Evolutionary conservation across 331 rosid species (phyloP).

Genomic region (Rhamnella rubrinervis): DNA sequence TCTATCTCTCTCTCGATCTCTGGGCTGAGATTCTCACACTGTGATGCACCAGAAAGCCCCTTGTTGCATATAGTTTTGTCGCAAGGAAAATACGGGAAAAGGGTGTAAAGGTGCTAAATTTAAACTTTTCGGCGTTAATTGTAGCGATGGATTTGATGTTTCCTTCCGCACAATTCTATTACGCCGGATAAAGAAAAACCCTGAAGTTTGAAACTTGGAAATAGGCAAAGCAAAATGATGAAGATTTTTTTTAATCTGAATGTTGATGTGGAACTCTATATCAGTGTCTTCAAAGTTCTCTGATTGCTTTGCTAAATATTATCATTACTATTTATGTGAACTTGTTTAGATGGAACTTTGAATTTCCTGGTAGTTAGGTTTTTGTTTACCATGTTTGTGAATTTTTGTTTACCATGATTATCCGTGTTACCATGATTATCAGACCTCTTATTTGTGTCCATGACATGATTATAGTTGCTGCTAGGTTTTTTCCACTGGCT

Average conservation of each 20-base stretch:
- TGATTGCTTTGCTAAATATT: constrained; percentile 51
- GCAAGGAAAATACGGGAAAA: constrained; percentile 80
- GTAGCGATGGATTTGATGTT: constrained; percentile 14
- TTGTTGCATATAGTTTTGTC: constrained; percentile 51
- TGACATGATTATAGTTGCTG: too few species aligned
- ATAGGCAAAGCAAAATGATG: constrained; percentile 58
- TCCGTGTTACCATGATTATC: too few species aligned
- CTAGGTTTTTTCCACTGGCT: background rate
- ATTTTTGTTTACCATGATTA: too few species aligned
- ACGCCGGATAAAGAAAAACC: constrained; percentile 22
- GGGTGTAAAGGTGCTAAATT: constrained; percentile 72
- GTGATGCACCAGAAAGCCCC: constrained; percentile 79
- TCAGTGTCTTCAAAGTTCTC: constrained; percentile 74
- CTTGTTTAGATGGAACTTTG: background rate
- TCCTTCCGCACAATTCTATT: constrained; percentile 18
- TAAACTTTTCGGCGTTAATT: constrained; percentile 46
- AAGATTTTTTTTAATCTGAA: constrained; percentile 41
- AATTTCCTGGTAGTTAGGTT: too few species aligned
- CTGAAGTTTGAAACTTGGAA: background rate
- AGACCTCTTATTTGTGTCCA: too few species aligned
- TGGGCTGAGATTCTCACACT: background rate
- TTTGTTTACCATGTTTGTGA: background rate
- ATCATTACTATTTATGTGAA: background rate
- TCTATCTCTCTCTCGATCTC: background rate
- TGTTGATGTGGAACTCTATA: constrained; percentile 42